Evolutionary conservation across 768 basidiomycete genomes (phyloP), one percentile per base, ranked within the genome.

Genomic region (Boletus reticuloceps): DNA sequence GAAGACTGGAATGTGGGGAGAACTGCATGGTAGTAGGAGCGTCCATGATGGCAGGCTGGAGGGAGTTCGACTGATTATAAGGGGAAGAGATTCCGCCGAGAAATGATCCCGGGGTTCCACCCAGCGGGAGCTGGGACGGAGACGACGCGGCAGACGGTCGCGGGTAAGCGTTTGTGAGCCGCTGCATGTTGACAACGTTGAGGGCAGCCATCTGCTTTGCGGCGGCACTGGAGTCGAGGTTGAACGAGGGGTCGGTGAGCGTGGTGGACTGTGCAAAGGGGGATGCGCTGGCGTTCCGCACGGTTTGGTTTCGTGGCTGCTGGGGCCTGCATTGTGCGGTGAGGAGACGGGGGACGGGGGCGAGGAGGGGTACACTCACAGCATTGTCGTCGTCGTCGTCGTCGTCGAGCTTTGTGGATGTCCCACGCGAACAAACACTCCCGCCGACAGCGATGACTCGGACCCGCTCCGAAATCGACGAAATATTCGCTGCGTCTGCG

Each of bases 201-300:
- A 91, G 81, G 11, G 86, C 86, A 31, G 88, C 86, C 82, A 91
- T 88, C 74, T 92, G 90, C 70, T 91, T 92, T 55, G 86, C 86
- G 47, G 79, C 83, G 43, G 83, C 78, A 48, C 80, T 78, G 55
- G 86, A 76, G 71, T 91, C 87, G 59, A 89, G 76, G 42, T 69
- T 77, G 75, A 82, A 82, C 51, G 75, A 65, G 57, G 75, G 70
- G 54, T 76, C 75, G 41, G 38, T 34, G 44, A 73, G 58, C 32
- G 54, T 17, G 42, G 56, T 31, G 39, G 67, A 56, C 58, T 64
- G 59, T n/a, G 63, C 17, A 47, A 63, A 69, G 32, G 62, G 45
- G 46, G 52, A 53, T 39, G 50, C 57, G 25, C 50, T 46, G 34
- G 56, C 12, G 46, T 58, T 61, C 37, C 69, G 67, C 17, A 41